Evolutionary conservation across 1,139 yeast genomes (phyloP).

Genomic region (Yamadazyma aaseri): DNA sequence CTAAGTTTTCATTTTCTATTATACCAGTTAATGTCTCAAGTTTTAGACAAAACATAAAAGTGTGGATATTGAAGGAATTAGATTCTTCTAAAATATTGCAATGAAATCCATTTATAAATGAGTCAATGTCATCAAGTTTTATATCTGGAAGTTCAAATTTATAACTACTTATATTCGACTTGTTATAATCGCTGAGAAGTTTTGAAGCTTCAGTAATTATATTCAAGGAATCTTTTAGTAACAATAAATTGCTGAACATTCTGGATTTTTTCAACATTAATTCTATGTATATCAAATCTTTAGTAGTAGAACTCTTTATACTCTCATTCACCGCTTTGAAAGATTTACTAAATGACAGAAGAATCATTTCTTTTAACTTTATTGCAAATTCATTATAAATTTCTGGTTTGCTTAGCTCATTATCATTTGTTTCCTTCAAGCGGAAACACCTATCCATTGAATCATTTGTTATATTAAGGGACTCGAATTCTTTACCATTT

Average conservation of each 20-base stretch:
- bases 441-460: constrained; percentile 15
- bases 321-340: constrained; percentile 28
- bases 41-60: constrained; percentile 27
- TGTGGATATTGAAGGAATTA: constrained; percentile 25
- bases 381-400: constrained; percentile 48
- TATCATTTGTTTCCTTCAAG: constrained; percentile 30
- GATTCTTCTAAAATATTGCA: constrained; percentile 15
- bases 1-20: constrained; percentile 25
- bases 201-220: constrained; percentile 41
- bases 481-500: constrained; percentile 37
- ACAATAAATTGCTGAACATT: constrained; percentile 45
- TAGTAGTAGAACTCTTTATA: constrained; percentile 8
- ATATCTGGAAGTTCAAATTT: constrained; percentile 8
- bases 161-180: constrained; percentile 21
- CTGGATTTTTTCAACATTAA: constrained; percentile 26
- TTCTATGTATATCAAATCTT: constrained; percentile 11
- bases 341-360: constrained; percentile 55
- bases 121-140: constrained; percentile 20
- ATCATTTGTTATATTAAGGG: constrained; percentile 5
- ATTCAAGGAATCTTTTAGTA: constrained; percentile 57
- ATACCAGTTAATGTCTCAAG: constrained; percentile 23
- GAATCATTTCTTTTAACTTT: constrained; percentile 50
- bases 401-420: constrained; percentile 41
- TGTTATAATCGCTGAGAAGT: constrained; percentile 22
- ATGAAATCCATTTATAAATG: constrained; percentile 8